phyloP scores from a whole-genome alignment of 805 yeast species.

The Sugiyamaella marilandica region DNA sequence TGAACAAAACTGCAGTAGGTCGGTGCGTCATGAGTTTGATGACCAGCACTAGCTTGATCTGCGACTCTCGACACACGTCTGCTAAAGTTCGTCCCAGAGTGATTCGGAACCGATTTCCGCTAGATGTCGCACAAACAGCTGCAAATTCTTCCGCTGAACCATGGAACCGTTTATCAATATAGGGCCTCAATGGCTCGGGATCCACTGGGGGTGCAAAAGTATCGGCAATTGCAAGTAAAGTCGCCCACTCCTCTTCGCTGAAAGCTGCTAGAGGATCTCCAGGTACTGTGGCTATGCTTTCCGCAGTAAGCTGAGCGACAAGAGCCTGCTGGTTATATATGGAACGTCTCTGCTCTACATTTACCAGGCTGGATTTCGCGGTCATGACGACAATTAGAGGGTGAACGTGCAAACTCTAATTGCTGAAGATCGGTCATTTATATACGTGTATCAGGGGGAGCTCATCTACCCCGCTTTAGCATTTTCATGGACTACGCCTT shows the following conservation, averaged over 20 bases:
- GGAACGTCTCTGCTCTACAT: not conserved
- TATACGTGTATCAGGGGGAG: too few relatives aligned
- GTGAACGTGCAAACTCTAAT: too few relatives aligned
- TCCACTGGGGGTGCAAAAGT: slow-evolving; percentile 18
- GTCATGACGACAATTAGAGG: too few relatives aligned
- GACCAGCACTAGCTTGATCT: slow-evolving; percentile 16
- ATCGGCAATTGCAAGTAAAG: slow-evolving; percentile 18
- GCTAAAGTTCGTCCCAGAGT: not conserved
- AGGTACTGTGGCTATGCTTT: not conserved
- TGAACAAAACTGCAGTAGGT: slow-evolving; percentile 23
- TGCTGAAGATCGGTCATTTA: too few relatives aligned
- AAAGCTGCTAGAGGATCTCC: not conserved
- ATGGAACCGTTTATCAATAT: slow-evolving; percentile 5
- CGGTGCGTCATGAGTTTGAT: slow-evolving; percentile 22
- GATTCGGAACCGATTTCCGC: slow-evolving; percentile 10
- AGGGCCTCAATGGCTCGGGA: slow-evolving; percentile 9
- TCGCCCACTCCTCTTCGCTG: slow-evolving; percentile 6
- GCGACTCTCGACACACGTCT: not conserved
- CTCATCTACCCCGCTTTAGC: too few relatives aligned
- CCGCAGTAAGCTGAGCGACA: not conserved
- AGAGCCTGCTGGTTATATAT: not conserved
- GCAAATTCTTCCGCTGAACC: slow-evolving; percentile 14
- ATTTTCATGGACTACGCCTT: too few relatives aligned
- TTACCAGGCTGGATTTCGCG: too few relatives aligned
- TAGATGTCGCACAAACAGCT: slow-evolving; percentile 9